Base-by-base conservation (phyloP, 768 basidiomycete genomes). In the Chalciporus pseudorubinellus region DNA sequence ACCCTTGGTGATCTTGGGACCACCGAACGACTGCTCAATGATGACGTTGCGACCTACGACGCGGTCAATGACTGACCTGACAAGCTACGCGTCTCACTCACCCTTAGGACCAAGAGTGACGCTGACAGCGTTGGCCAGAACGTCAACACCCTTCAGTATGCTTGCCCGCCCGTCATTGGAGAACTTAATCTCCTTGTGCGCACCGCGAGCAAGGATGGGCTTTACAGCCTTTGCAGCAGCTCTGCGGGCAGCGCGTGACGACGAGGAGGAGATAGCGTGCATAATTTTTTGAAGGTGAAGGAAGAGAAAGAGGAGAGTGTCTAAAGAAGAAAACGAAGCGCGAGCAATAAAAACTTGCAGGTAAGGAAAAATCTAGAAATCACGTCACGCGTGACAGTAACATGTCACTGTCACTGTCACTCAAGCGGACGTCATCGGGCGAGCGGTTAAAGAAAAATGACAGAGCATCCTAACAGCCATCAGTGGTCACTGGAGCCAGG, bases 71-170 rank as follows among this genome's bases (percentile, higher is more conserved):
- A 49, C 41, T 24, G 10, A 7, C 14, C 9, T 6, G 6, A 1
- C 18, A 12, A 28, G 10, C 18, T 10, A 12, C 22, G n/a, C 7
- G 16, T 6, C 4, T 4, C 3, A 64, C 75, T 9, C 46, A 85
- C 92, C 94, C 76, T 99, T 98, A 28, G 95, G 95, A 52, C 95
- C 95, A 21, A 98, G 83, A 38, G 95, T 99, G 44, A 97, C 93
- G 59, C 85, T 87, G 68, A 98, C 95, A 52, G 95, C 95, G 70
- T 98, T 93, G 53, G 95, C 95, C 59, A 99, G 85, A 63, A 95
- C 78, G 74, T 98, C 95, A 57, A 99, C 94, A 72, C 95, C 95
- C 70, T 87, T 88, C 60, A 98, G 80, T 74, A 97, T 95, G 72
- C 84, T 83, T 26, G 93, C 92, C 57, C 95, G 83, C 59, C 94